Conservation (phyloP, 257 asterid species). For the Avicennia marina region DNA sequence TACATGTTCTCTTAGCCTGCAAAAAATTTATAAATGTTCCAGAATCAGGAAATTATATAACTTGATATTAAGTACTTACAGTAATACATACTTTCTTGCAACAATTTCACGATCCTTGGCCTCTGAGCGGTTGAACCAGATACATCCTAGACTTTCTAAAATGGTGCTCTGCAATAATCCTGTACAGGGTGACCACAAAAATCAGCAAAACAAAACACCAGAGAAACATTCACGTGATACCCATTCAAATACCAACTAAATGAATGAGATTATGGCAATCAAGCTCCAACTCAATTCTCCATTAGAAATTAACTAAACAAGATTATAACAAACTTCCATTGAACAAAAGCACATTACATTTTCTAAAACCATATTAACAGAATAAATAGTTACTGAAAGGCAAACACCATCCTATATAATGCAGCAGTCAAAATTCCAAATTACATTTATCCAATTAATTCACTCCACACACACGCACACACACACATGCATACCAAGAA, state of each 20-base stretch:
- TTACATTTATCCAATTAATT: slow-evolving; percentile 2
- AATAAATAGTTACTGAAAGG: not conserved
- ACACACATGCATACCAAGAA: no score
- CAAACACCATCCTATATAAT: not conserved
- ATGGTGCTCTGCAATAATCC: slow-evolving; percentile 94
- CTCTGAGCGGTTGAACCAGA: slow-evolving; percentile 98
- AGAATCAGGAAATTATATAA: slow-evolving; percentile 8
- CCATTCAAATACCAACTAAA: slow-evolving; percentile 13
- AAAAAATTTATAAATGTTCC: slow-evolving; percentile 11
- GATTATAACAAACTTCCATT: not conserved
- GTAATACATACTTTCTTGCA: slow-evolving; percentile 65
- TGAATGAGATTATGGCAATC: slow-evolving; percentile 3
- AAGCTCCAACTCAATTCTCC: slow-evolving; percentile 3
- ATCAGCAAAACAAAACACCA: slow-evolving; percentile 11
- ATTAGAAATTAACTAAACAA: not conserved
- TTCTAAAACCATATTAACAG: no score
- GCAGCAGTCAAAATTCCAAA: not conserved
- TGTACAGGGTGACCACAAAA: slow-evolving; percentile 25
- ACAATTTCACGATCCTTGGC: slow-evolving; percentile 95
- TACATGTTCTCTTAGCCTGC: slow-evolving; percentile 90
- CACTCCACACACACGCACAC: no score
- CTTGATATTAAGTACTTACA: slow-evolving; percentile 8
- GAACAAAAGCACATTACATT: not conserved
- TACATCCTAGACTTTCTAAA: slow-evolving; percentile 92
- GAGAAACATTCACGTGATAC: slow-evolving; percentile 2